Evolutionary conservation across 2,329 filamentous ascomycete species (phyloP).

Genomic region (Cladophialophora carrionii): DNA sequence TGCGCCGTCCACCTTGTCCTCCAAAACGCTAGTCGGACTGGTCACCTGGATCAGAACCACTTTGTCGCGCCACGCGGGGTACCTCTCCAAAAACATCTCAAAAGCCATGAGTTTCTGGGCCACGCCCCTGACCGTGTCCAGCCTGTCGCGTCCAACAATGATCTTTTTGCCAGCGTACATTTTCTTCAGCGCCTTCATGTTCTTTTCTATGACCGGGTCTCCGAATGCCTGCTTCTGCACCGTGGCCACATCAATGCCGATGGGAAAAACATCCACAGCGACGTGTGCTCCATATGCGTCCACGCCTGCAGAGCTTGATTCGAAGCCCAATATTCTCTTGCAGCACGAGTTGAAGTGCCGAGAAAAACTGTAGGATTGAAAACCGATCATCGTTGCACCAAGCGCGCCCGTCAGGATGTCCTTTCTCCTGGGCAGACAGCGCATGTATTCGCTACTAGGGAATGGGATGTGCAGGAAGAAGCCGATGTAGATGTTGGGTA

Average conservation of each 20-base stretch:
- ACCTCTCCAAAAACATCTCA: conserved; percentile 85
- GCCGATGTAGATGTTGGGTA: conserved; percentile 88
- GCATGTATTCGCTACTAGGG: conserved; percentile 92
- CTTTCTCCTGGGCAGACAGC: conserved; percentile 84
- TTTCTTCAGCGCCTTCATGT: conserved; percentile 70
- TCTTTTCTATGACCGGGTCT: conserved; percentile 70
- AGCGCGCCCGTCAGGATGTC: conserved; percentile 88
- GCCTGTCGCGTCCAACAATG: conserved; percentile 90
- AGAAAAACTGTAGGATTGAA: conserved; percentile 94
- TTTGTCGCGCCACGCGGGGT: conserved; percentile 88
- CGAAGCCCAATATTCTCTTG: conserved; percentile 86
- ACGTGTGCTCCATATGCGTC: conserved; percentile 88
- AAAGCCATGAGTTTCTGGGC: conserved; percentile 96
- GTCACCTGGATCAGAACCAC: conserved; percentile 95
- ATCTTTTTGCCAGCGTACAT: conserved; percentile 90
- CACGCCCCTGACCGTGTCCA: conserved; percentile 90
- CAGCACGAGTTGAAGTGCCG: conserved; percentile 94
- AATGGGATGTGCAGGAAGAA: conserved; percentile 96
- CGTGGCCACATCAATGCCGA: conserved; percentile 85
- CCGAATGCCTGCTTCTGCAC: conserved; percentile 76
- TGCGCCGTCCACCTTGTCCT: conserved; percentile 74
- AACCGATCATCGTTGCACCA: conserved; percentile 89
- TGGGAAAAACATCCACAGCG: conserved; percentile 89
- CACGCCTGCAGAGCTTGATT: conserved; percentile 80
- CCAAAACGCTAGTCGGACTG: conserved; percentile 78